Evolutionary conservation across 306 rosid species (phyloP).

Genomic region (Malus orientalis): DNA sequence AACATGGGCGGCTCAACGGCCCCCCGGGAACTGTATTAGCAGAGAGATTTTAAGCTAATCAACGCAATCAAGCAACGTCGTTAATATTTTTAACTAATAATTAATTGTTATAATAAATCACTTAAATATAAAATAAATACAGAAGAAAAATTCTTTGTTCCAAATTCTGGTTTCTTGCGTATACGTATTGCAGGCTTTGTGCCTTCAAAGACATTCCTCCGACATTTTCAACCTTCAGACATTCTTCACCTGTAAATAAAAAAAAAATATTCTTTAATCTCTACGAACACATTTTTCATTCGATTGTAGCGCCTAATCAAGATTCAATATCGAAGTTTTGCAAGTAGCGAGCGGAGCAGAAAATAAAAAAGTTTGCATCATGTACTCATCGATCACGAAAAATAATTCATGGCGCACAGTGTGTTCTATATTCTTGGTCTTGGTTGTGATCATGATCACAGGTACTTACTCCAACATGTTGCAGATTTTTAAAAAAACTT

Average conservation of each 20-base stretch:
- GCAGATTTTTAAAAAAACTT: background rate
- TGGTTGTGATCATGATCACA: background rate
- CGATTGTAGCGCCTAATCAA: background rate
- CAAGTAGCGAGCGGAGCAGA: background rate
- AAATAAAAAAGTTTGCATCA: background rate
- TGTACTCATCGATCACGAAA: background rate
- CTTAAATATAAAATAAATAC: background rate
- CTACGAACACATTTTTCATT: background rate
- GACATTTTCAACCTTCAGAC: background rate
- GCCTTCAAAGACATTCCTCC: conserved; percentile 18
- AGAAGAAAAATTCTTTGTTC: conserved; percentile 3
- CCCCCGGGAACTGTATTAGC: background rate
- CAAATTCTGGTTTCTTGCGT: background rate
- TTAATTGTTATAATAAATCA: background rate
- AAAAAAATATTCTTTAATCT: background rate
- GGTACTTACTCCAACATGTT: background rate
- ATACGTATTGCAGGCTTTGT: background rate
- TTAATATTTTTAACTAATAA: background rate
- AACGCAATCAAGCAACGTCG: background rate
- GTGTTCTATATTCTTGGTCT: background rate
- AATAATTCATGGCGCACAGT: background rate
- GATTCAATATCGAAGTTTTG: background rate
- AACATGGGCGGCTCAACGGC: conserved; percentile 11
- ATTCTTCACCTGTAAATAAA: background rate
- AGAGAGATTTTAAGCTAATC: background rate